phyloP scores from a whole-genome alignment of 805 yeast genomes.

The Myxozyma melibiosi region DNA sequence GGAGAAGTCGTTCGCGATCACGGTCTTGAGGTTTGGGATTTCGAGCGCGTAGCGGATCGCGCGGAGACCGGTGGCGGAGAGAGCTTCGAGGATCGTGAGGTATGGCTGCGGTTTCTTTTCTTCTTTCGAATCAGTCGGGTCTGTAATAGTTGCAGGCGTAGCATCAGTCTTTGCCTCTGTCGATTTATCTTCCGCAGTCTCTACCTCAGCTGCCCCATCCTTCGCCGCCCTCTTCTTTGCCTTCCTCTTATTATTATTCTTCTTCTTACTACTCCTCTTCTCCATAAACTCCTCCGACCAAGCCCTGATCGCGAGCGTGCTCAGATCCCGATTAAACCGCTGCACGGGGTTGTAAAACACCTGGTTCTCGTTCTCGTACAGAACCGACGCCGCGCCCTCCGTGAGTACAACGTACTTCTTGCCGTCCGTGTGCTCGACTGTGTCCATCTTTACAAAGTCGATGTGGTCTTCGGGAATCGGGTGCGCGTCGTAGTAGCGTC shows the following conservation, averaged over 20 bases:
- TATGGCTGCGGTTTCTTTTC: constrained; percentile 45
- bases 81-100: constrained; percentile 79
- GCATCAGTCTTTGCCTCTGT: background rate
- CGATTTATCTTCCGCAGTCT: constrained; percentile 11
- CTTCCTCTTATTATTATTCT: constrained; percentile 5
- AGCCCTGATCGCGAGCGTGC: constrained; percentile 81
- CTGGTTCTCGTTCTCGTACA: constrained; percentile 76
- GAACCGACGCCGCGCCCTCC: constrained; percentile 84
- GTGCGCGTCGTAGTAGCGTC: background rate
- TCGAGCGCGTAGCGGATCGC: constrained; percentile 94
- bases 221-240: constrained; percentile 14
- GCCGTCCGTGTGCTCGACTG: constrained; percentile 6
- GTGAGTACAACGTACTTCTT: constrained; percentile 33
- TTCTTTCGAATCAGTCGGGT: background rate
- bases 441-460: constrained; percentile 3
- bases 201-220: background rate
- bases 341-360: constrained; percentile 97
- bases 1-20: constrained; percentile 88
- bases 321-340: constrained; percentile 91
- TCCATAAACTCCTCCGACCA: constrained; percentile 69
- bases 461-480: constrained; percentile 3
- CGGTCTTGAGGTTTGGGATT: constrained; percentile 68
- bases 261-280: constrained; percentile 36
- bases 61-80: constrained; percentile 92
- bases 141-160: background rate